These are phyloP conservation scores for Themeda triandra DNA, from an alignment of 176 grass and related monocot genomes.

Conservation along the genomic window DNA sequence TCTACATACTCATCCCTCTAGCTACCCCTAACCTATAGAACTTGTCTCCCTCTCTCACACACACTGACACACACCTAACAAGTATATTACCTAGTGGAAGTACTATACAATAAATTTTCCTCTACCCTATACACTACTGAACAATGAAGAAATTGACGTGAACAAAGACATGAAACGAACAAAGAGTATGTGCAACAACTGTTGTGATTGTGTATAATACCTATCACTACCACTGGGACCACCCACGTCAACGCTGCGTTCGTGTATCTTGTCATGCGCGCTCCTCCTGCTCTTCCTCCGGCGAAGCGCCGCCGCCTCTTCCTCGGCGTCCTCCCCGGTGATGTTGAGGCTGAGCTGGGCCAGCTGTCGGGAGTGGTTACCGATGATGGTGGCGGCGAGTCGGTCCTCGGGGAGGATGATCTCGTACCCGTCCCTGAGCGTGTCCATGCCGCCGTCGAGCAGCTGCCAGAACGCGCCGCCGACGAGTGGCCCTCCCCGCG, in stretches of 20 bases:
- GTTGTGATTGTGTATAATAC: not conserved
- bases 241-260: not conserved
- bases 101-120: not conserved
- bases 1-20: not conserved
- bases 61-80: not conserved
- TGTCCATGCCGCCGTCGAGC: constrained; percentile 40
- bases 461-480: constrained; percentile 61
- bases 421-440: constrained; percentile 51
- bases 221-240: not conserved
- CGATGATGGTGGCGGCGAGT: constrained; percentile 33
- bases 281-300: not conserved
- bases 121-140: not conserved
- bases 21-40: not conserved
- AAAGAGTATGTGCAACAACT: not conserved
- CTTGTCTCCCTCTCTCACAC: not conserved
- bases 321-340: not conserved
- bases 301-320: not conserved
- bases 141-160: constrained; percentile 6
- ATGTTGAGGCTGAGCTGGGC: constrained; percentile 7
- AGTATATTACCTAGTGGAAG: not conserved
- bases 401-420: constrained; percentile 37
- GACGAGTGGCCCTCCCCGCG: constrained; percentile 7
- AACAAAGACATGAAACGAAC: not conserved
- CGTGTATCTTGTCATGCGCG: not conserved
- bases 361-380: constrained; percentile 28